A percentile compares a stretch with the other conserved stretches of the same genome.
phyloP scores from a whole-genome alignment of 345 rosid species.

The Abelmoschus esculentus region DNA sequence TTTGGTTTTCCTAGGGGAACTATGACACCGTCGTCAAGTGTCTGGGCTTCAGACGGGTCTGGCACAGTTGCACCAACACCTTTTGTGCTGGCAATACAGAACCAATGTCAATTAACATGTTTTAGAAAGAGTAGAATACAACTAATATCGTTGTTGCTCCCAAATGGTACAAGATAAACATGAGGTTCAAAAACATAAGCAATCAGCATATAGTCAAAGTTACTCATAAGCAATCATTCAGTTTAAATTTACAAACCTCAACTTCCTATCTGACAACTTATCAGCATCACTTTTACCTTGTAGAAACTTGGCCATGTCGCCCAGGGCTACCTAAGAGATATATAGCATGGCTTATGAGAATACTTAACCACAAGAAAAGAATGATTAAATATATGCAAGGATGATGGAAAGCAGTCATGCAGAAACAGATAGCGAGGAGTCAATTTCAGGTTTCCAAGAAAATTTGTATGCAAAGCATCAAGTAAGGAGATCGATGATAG shows the following conservation, averaged over 20 bases:
- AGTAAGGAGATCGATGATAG: background rate
- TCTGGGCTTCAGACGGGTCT: conserved; percentile 46
- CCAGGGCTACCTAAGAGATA: conserved; percentile 68
- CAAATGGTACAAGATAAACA: background rate
- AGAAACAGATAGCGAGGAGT: background rate
- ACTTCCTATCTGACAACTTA: conserved; percentile 68
- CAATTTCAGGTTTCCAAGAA: background rate
- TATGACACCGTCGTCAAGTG: conserved; percentile 51
- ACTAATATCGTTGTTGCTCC: background rate
- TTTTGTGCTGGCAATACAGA: conserved; percentile 51
- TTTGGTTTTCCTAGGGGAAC: conserved; percentile 82
- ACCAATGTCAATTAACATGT: background rate
- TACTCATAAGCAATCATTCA: background rate
- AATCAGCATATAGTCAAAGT: background rate
- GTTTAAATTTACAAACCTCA: conserved; percentile 41
- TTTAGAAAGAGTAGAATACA: background rate
- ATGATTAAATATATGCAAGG: background rate
- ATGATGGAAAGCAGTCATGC: background rate
- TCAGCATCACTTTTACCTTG: conserved; percentile 55
- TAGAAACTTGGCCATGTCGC: conserved; percentile 73
- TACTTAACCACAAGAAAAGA: background rate
- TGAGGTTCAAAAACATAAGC: background rate
- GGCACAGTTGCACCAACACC: conserved; percentile 77
- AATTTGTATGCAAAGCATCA: background rate
- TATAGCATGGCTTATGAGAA: background rate